Evolutionary conservation across 129 eudicot species (phyloP).

Genomic region (Helianthus annuus): DNA sequence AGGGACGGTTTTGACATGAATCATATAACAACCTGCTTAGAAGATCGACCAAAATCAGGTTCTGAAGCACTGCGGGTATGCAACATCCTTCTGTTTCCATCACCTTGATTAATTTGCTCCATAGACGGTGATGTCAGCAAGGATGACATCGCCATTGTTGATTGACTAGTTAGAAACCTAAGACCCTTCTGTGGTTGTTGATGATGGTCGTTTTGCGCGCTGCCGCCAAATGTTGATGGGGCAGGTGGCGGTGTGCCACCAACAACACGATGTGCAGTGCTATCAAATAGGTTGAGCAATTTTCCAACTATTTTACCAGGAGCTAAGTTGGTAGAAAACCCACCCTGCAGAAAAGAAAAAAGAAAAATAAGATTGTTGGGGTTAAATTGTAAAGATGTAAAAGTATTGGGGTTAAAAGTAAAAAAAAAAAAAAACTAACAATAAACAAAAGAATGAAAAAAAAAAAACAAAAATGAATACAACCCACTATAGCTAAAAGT

Average conservation of each 20-base stretch:
- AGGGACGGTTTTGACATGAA: background rate
- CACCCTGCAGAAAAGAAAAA: conserved; percentile 46
- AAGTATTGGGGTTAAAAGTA: too few species aligned
- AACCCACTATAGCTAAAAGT: too few species aligned
- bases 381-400: too few species aligned
- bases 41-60: conserved; percentile 84
- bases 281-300: conserved; percentile 82
- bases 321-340: conserved; percentile 75
- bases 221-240: conserved; percentile 48
- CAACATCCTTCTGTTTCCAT: conserved; percentile 51
- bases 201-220: conserved; percentile 38
- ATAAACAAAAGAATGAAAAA: too few species aligned
- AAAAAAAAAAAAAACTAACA: too few species aligned
- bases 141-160: conserved; percentile 87
- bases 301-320: conserved; percentile 57
- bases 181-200: conserved; percentile 51
- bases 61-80: conserved; percentile 87
- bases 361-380: background rate
- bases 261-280: conserved; percentile 92
- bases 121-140: conserved; percentile 74
- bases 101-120: conserved; percentile 73
- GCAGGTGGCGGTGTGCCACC: conserved; percentile 84
- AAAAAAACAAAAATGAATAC: too few species aligned
- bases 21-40: conserved; percentile 62
- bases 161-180: conserved; percentile 73